Base-by-base conservation (phyloP, 176 grass and related monocot species). In the Panicum miliaceum region DNA sequence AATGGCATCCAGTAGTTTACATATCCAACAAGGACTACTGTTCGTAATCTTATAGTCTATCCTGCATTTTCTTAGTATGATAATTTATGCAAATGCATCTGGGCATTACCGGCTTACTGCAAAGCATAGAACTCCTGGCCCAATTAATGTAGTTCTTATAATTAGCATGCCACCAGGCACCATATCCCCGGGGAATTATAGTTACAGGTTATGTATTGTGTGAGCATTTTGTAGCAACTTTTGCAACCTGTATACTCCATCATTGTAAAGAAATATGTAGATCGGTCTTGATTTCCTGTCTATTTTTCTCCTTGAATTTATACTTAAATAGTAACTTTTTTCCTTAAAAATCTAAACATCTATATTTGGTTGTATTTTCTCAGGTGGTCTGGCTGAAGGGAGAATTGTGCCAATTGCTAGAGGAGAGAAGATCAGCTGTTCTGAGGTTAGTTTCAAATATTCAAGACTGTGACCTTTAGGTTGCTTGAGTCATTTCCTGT, bases 311-410 rank as follows among this genome's bases (percentile, higher is more conserved):
- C 14, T 83, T 57, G 35, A 25, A 12, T 54, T 68, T 68, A n/a
- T 32, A 86, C 19, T 60, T 81, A 15, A 54, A 70, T 81, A 38
- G 15, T 67, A 12, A 57, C 0, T 72, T 38, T 38, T 14, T 37
- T 32, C 27, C 16, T 26, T 40, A 66, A 13, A 68, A 60, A 54
- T 59, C 26, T 40, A 66, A 41, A 4, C 14, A 59, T 54, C 66
- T 79, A 73, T 73, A 15, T 81, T 46, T 70, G 13, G 20, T 36
- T 72, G 22, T 82, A 56, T 36, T 82, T 58, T 82, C 65, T 73
- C 84, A 99, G 96, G 91, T 92, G 50, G 77, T 85, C 12, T 99
- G 96, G 96, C 86, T 96, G 77, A 99, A 96, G 88, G 93, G 78
- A 69, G 96, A 99, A 86, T 68, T 99, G 57, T 99, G 93, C 75